Evolutionary conservation across 2,329 filamentous ascomycete species (phyloP).

Genomic region (Trichoderma harzianum): DNA sequence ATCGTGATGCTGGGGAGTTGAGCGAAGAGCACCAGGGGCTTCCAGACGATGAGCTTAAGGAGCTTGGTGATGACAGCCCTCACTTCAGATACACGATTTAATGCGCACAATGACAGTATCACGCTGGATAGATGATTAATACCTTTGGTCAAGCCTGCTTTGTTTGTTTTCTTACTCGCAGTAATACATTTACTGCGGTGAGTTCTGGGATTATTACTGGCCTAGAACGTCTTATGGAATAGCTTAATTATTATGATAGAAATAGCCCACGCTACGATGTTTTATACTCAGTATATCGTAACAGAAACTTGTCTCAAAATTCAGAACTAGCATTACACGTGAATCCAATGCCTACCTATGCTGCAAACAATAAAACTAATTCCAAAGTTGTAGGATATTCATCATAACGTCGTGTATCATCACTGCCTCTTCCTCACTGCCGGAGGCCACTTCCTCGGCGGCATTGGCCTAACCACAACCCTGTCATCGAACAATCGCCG

Average conservation of each 20-base stretch:
- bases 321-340: not conserved
- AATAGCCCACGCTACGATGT: not conserved
- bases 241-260: not conserved
- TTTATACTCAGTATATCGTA: not conserved
- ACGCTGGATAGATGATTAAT: not conserved
- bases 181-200: not conserved
- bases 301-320: not conserved
- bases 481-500: slow-evolving; percentile 14
- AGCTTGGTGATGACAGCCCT: slow-evolving; percentile 52
- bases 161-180: not conserved
- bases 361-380: not conserved
- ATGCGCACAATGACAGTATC: not conserved
- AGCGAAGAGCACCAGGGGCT: slow-evolving; percentile 39
- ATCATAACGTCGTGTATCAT: not conserved
- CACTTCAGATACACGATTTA: slow-evolving; percentile 45
- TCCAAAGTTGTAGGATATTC: not conserved
- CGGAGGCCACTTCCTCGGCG: not conserved
- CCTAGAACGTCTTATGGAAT: not conserved
- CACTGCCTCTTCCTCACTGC: not conserved
- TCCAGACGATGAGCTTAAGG: slow-evolving; percentile 46
- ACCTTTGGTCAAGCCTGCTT: not conserved
- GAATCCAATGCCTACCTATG: not conserved
- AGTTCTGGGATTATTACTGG: not conserved
- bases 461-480: not conserved
- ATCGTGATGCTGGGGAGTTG: slow-evolving; percentile 38